These are phyloP conservation scores for Lachnellula willkommii DNA, from an alignment of 2,329 filamentous ascomycete genomes.

Conservation along the genomic window DNA sequence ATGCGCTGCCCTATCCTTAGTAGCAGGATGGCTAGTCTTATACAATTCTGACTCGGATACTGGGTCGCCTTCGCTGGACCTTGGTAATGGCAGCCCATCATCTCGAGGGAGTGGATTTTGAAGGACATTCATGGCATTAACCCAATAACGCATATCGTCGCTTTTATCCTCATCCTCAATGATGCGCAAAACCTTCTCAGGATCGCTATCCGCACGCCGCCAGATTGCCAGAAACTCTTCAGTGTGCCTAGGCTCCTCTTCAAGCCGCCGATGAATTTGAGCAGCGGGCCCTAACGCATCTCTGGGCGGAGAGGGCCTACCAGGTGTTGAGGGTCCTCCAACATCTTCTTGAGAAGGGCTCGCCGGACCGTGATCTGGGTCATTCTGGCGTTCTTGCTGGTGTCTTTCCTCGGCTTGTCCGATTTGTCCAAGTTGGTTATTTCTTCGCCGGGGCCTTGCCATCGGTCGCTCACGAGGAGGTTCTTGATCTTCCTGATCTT, in stretches of 20 bases:
- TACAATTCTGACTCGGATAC: background rate
- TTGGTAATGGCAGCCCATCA: conserved; percentile 10
- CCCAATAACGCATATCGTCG: conserved; percentile 54
- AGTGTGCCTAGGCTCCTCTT: conserved; percentile 26
- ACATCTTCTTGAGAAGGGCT: conserved; percentile 2
- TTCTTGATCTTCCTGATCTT: conserved; percentile 1
- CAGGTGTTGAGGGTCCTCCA: conserved; percentile 1
- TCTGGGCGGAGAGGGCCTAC: conserved; percentile 18
- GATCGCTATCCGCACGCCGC: conserved; percentile 54
- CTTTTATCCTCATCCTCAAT: conserved; percentile 56
- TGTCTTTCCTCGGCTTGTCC: conserved; percentile 11
- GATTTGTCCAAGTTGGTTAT: conserved; percentile 10
- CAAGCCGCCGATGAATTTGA: conserved; percentile 25
- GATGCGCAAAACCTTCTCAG: conserved; percentile 53
- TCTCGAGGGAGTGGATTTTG: conserved; percentile 18
- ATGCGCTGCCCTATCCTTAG: background rate
- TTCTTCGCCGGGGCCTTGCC: conserved; percentile 21
- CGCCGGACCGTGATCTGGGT: background rate
- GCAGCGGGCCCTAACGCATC: conserved; percentile 24
- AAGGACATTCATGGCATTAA: conserved; percentile 44
- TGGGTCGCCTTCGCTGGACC: conserved; percentile 9
- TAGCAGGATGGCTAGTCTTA: background rate
- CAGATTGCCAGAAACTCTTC: conserved; percentile 51
- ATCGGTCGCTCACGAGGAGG: conserved; percentile 21
- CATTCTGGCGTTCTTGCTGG: background rate